These are phyloP conservation scores for Helichrysum umbraculigerum DNA, from an alignment of 129 eudicot species.

Conservation along the genomic window DNA sequence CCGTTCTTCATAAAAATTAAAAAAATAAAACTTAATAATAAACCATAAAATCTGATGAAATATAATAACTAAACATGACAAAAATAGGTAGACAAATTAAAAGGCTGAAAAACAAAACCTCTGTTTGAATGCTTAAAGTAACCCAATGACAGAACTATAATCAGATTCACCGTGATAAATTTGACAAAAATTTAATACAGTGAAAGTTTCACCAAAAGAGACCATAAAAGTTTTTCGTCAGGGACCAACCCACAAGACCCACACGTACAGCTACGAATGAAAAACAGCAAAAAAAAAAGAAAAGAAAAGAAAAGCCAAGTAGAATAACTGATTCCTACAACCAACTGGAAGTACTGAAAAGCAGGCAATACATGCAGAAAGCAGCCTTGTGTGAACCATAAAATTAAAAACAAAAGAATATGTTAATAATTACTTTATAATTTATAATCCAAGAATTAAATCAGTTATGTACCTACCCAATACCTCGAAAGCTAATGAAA, in stretches of 20 bases:
- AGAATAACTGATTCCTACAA: constrained; percentile 55
- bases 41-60: too few species aligned
- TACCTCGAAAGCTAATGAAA: constrained; percentile 33
- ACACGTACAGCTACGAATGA: constrained; percentile 54
- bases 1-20: too few species aligned
- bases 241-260: constrained; percentile 60
- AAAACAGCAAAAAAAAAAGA: constrained; percentile 34
- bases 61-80: too few species aligned
- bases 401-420: background rate
- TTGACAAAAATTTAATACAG: background rate
- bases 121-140: too few species aligned
- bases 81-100: too few species aligned
- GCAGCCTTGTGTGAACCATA: constrained; percentile 54
- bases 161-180: too few species aligned
- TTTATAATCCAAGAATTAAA: background rate
- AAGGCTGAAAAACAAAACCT: too few species aligned
- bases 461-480: constrained; percentile 38
- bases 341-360: constrained; percentile 50
- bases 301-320: constrained; percentile 53
- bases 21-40: too few species aligned
- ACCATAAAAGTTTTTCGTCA: constrained; percentile 54
- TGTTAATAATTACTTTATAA: too few species aligned
- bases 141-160: too few species aligned
- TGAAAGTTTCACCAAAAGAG: constrained; percentile 52
- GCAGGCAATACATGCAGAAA: constrained; percentile 31